phyloP scores from a whole-genome alignment of 2,329 filamentous ascomycete species.

The Cyphellophora europaea region DNA sequence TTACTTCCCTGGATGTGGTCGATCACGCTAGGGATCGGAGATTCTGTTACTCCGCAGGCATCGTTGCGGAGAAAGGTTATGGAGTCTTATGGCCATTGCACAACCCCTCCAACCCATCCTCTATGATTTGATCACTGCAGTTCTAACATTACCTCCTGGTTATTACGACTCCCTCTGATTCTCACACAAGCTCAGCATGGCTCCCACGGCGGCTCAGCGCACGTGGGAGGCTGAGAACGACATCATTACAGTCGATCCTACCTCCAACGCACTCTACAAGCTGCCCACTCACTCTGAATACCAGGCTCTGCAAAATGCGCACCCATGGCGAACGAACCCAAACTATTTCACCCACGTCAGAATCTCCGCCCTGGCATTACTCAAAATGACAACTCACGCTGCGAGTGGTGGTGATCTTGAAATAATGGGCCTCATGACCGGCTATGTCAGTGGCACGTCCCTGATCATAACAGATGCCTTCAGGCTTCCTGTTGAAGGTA shows the following conservation, averaged over 20 bases:
- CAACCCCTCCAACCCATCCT: too few relatives aligned
- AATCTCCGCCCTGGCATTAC: constrained; percentile 83
- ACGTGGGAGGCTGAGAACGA: constrained; percentile 70
- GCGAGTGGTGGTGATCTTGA: constrained; percentile 88
- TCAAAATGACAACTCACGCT: constrained; percentile 99
- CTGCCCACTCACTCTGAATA: constrained; percentile 60
- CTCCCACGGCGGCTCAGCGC: constrained; percentile 23
- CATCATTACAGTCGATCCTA: constrained; percentile 71
- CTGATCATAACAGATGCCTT: constrained; percentile 94
- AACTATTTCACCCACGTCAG: constrained; percentile 89
- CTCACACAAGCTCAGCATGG: constrained; percentile 14
- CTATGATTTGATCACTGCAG: too few relatives aligned
- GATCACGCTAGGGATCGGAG: too few relatives aligned
- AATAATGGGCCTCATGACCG: constrained; percentile 97
- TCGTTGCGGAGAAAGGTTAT: too few relatives aligned
- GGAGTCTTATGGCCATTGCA: too few relatives aligned
- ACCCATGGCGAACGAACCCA: constrained; percentile 68
- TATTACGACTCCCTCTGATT: too few relatives aligned
- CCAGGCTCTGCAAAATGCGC: constrained; percentile 51
- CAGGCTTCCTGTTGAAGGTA: constrained; percentile 88
- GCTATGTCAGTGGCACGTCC: constrained; percentile 71
- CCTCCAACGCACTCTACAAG: constrained; percentile 82
- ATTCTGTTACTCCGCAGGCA: too few relatives aligned
- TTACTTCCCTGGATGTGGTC: too few relatives aligned
- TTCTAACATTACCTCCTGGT: too few relatives aligned